Evolutionary conservation across 2,329 filamentous ascomycete species (phyloP).

Genomic region (Colletotrichum cereale): DNA sequence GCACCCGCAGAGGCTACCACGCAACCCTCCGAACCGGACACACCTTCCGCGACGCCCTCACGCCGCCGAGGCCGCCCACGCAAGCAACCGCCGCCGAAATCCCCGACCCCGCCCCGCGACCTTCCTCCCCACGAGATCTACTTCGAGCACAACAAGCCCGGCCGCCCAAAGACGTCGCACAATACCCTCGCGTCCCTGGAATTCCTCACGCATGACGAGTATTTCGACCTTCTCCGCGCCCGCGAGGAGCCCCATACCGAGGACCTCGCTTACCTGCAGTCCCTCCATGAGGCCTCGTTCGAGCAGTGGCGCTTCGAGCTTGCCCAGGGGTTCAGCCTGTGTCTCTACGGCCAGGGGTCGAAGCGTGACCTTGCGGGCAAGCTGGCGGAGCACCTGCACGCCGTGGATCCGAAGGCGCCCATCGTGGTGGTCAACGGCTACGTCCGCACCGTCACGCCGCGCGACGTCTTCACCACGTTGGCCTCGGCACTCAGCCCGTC

Average conservation of each 20-base stretch:
- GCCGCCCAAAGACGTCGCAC: slow-evolving; percentile 85
- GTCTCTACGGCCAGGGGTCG: slow-evolving; percentile 92
- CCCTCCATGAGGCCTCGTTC: slow-evolving; percentile 84
- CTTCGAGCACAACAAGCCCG: slow-evolving; percentile 91
- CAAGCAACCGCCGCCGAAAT: slow-evolving; percentile 61
- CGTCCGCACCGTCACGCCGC: slow-evolving; percentile 71
- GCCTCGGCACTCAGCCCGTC: slow-evolving; percentile 70
- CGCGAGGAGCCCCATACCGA: slow-evolving; percentile 76
- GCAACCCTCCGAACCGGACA: slow-evolving; percentile 48
- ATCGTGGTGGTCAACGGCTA: slow-evolving; percentile 94
- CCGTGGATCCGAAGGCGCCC: slow-evolving; percentile 61
- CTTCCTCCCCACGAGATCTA: slow-evolving; percentile 91
- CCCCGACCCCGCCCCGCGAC: slow-evolving; percentile 83
- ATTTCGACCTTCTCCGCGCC: slow-evolving; percentile 77
- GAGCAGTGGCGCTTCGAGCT: slow-evolving; percentile 95
- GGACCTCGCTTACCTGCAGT: slow-evolving; percentile 78
- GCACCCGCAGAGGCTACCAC: slow-evolving; percentile 47
- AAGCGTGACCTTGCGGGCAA: slow-evolving; percentile 81
- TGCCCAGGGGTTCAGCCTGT: slow-evolving; percentile 86
- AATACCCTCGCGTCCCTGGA: slow-evolving; percentile 82
- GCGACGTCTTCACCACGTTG: slow-evolving; percentile 78
- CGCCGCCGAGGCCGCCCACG: slow-evolving; percentile 53
- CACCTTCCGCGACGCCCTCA: slow-evolving; percentile 64
- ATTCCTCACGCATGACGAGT: slow-evolving; percentile 91
- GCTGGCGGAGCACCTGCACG: slow-evolving; percentile 80